A percentile compares a stretch with the other conserved stretches of the same genome.
Evolutionary conservation across 768 basidiomycete species (phyloP).

Genomic region (Collybia mongolica): DNA sequence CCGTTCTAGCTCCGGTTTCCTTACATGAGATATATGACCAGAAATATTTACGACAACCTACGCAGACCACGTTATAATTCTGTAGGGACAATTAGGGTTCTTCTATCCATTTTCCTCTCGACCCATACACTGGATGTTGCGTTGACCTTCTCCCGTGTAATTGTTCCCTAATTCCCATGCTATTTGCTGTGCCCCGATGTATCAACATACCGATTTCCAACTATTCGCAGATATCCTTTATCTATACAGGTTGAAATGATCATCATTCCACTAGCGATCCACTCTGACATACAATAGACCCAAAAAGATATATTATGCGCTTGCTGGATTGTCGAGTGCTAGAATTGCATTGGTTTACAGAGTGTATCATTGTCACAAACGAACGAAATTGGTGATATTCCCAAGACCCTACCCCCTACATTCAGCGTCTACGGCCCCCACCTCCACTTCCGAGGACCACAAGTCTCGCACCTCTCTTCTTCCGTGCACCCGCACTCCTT

Average conservation of each 20-base stretch:
- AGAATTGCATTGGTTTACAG: background rate
- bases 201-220: slow-evolving; percentile 16
- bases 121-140: slow-evolving; percentile 11
- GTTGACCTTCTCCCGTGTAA: slow-evolving; percentile 5
- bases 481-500: slow-evolving; percentile 50
- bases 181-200: slow-evolving; percentile 10
- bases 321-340: slow-evolving; percentile 11
- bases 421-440: slow-evolving; percentile 44
- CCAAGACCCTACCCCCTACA: background rate
- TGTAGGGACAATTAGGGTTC: slow-evolving; percentile 8
- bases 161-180: slow-evolving; percentile 5
- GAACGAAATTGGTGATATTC: background rate
- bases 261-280: background rate
- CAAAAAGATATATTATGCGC: slow-evolving; percentile 9
- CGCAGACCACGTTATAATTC: slow-evolving; percentile 7
- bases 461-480: slow-evolving; percentile 60
- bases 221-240: slow-evolving; percentile 8
- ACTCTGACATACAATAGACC: slow-evolving; percentile 10
- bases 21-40: slow-evolving; percentile 12
- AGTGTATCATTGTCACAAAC: background rate
- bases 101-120: slow-evolving; percentile 3
- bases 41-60: slow-evolving; percentile 16
- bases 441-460: slow-evolving; percentile 73
- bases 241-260: slow-evolving; percentile 2
- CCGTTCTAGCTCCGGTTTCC: background rate